phyloP scores from a whole-genome alignment of 2,329 filamentous ascomycete genomes.

The Pseudogymnoascus sp. region DNA sequence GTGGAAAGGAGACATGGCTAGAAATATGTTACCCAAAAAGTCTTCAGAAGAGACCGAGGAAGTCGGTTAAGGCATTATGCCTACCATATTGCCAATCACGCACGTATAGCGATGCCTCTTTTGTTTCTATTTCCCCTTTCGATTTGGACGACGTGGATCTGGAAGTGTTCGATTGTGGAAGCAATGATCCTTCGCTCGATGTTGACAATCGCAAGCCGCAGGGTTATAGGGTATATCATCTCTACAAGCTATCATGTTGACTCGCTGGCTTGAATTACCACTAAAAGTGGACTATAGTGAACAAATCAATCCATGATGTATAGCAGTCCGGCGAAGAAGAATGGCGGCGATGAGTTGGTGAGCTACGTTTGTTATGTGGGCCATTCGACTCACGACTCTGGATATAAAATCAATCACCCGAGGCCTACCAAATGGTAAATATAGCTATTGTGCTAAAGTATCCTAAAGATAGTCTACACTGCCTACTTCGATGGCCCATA shows the following conservation, averaged over 20 bases:
- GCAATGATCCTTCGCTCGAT: background rate
- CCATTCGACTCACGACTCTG: background rate
- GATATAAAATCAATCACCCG: background rate
- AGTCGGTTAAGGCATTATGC: background rate
- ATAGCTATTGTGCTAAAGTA: background rate
- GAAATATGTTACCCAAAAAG: background rate
- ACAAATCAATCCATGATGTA: background rate
- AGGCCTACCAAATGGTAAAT: background rate
- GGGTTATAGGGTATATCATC: background rate
- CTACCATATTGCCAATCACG: background rate
- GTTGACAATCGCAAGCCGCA: background rate
- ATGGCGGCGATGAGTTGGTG: background rate
- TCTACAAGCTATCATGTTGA: background rate
- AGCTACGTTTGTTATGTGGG: background rate
- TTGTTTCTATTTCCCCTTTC: background rate
- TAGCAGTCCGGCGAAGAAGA: background rate
- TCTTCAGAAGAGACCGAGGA: background rate
- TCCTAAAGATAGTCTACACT: background rate
- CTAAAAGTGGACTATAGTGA: background rate
- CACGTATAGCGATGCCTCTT: background rate
- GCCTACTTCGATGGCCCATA: slow-evolving; percentile 15
- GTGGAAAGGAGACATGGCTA: background rate
- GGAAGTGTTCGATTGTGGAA: background rate
- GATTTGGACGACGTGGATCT: background rate
- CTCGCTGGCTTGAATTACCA: background rate